phyloP scores from a whole-genome alignment of 2,329 filamentous ascomycete species.

The Cyclaneusma minus region DNA sequence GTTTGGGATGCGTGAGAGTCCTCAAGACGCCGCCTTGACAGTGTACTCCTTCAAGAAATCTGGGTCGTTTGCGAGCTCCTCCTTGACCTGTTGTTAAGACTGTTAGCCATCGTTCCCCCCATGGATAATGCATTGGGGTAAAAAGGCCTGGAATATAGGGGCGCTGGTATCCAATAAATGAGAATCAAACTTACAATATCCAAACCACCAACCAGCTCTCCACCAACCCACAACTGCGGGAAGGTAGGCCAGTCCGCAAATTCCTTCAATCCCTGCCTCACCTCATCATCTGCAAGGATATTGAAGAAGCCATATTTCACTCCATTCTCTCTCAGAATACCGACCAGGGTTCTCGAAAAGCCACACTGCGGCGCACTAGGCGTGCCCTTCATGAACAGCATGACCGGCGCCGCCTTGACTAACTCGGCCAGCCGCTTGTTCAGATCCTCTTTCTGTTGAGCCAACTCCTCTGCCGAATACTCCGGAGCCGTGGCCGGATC shows the following conservation, averaged over 20 bases:
- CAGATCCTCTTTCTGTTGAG: constrained; percentile 66
- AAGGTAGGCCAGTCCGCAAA: constrained; percentile 98
- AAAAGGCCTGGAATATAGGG: constrained; percentile 3
- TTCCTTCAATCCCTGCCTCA: constrained; percentile 89
- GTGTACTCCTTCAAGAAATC: constrained; percentile 70
- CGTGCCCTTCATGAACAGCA: constrained; percentile 99
- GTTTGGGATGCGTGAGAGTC: too few species aligned
- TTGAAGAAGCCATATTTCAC: constrained; percentile 99
- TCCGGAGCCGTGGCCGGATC: constrained; percentile 14
- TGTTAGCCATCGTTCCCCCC: constrained; percentile 3
- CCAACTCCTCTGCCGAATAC: constrained; percentile 24
- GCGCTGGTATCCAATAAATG: neutral
- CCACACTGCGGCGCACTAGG: constrained; percentile 78
- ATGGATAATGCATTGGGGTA: constrained; percentile 1
- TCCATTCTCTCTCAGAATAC: constrained; percentile 70
- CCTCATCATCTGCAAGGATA: constrained; percentile 93
- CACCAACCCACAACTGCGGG: constrained; percentile 83
- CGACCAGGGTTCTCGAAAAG: constrained; percentile 83
- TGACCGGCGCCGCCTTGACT: constrained; percentile 89
- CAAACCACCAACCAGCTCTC: constrained; percentile 80
- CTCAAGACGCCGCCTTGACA: constrained; percentile 21
- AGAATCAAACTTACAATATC: constrained; percentile 68
- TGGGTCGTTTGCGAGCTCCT: constrained; percentile 72
- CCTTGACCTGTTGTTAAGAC: constrained; percentile 54
- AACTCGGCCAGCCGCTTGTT: constrained; percentile 67